Evolutionary conservation across 2,329 filamentous ascomycete genomes (phyloP), one percentile per base, ranked within the genome.

Genomic region (Penicillium sp.): DNA sequence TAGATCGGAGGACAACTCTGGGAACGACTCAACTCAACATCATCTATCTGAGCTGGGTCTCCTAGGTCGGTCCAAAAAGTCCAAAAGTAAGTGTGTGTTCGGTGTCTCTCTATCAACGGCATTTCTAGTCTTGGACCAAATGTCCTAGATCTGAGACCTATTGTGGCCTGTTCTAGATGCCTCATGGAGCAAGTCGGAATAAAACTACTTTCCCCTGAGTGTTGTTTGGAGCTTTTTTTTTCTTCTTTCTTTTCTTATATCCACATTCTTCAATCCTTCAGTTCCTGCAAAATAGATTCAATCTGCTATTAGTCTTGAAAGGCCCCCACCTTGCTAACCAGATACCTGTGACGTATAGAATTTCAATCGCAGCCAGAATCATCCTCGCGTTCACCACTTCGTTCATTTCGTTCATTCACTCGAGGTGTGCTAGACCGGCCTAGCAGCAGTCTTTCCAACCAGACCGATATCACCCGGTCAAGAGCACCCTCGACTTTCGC

Each of bases 1-100:
- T 69, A 74, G 70, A 72, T 72, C 70, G 63, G 72, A 76, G 65
- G 68, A 70, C 60, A 68, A 68, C 61, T 66, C 71, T 68, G 72
- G 71, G 66, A 72, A 59, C 61, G 70, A 75, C 67, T 69, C 71
- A 58, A 61, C 57, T 54, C 66, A 65, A 56, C 68, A 67, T 63
- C 66, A 67, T 65, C 59, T 65, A 49, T 65, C 68, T 63, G 68
- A 72, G 56, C 68, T 72, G 60, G 67, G 68, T 54, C 68, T 74
- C 59, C 70, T 74, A 64, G 71, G 70, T 50, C 71, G 74, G 58
- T 68, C 70, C 31, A 72, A 67, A 60, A 75, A 74, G 69, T 71
- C 59, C 31, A 55, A 50, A 23, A 64, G 63, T 66, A 40, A 55
- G 63, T 64, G 4, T 47, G 34, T 25, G 21, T 29, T 21, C 29